Conservation (phyloP, 768 basidiomycete genomes). For the Tylopilus cervinicoccineus region DNA sequence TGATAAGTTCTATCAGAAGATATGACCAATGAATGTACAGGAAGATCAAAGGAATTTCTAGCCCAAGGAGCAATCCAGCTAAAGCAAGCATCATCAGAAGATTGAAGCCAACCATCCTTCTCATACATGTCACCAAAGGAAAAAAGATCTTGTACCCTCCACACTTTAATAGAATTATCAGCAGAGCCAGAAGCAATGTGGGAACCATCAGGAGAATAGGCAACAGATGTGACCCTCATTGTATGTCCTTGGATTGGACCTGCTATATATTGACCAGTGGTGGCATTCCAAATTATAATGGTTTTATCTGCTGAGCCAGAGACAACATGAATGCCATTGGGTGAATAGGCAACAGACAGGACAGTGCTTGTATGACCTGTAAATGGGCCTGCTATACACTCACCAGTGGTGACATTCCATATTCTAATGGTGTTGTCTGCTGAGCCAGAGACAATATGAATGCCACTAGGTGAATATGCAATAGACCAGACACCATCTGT, state of each 20-base stretch:
- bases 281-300: no score
- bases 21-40: neutral
- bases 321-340: neutral
- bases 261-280: no score
- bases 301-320: neutral
- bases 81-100: neutral
- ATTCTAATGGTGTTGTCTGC: neutral
- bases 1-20: neutral
- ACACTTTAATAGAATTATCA: neutral
- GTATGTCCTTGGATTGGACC: no score
- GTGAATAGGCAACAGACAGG: neutral
- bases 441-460: neutral
- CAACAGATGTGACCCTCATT: neutral
- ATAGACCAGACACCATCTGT: neutral
- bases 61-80: neutral
- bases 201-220: no score
- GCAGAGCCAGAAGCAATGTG: no score
- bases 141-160: no score
- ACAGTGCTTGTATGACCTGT: neutral
- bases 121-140: no score
- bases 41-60: neutral
- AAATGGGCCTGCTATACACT: constrained; percentile 1
- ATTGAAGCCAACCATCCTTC: no score
- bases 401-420: constrained; percentile 15
- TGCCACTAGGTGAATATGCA: neutral